Base-by-base conservation (phyloP, 1,139 yeast genomes). In the Pneumocystis carinii region DNA sequence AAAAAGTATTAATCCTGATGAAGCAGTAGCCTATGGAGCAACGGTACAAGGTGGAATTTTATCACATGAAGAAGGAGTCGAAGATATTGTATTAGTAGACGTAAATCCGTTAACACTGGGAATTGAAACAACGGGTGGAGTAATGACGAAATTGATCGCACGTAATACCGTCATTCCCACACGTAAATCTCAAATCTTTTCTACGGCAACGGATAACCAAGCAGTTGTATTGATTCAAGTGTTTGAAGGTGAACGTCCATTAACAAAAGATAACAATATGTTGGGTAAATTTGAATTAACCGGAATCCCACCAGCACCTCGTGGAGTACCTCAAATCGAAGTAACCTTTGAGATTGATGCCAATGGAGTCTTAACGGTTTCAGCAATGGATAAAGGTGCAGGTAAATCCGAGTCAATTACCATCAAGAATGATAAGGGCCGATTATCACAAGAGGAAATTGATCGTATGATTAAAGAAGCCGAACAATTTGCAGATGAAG, bases 101-200 rank as follows among this genome's bases (percentile, higher is more conserved):
- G 96, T 87, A 72, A 87, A 89, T 74, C 96, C 97, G 77, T 83
- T 90, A 76, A 88, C 96, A 70, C 78, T 90, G 71, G 97, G 97
- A 81, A 90, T 90, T 75, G 97, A 90, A 80, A 90, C 96, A 74
- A 87, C 95, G 70, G 97, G 97, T 78, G 96, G 96, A 78, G 95
- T 90, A 75, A 89, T 90, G 95, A 90, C 96, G 75, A 89, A 90
- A 78, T 84, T 90, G 79, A 90, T 90, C 75, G 89, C 90, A 80
- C 88, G 97, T 82, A 90, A 90, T 81, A 86, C 97, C 64, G 88
- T 96, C 69, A 92, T 90, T 72, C 97, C 97, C 77, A 89, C 97
- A 71, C 87, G 87, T 80, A 90, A 90, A 80, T 87, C 96, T 61
- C 96, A 90, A 81, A 88, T 88, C 71, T 90, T 90, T 84, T 89